Evolutionary conservation across 768 basidiomycete species (phyloP).

Genomic region (Psilocybe azurescens): DNA sequence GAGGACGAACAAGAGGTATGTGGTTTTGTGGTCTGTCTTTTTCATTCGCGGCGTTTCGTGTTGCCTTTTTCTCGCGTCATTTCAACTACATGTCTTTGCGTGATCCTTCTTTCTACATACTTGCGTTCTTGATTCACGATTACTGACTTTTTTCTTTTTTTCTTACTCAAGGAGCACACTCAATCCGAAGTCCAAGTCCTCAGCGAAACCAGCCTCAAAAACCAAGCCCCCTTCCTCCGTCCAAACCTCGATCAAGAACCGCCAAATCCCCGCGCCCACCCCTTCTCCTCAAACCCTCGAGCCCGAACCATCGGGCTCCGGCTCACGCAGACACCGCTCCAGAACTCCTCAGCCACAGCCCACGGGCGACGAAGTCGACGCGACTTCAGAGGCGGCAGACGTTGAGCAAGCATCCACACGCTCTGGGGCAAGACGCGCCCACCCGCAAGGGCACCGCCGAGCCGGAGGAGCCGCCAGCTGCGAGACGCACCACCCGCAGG

Average conservation of each 20-base stretch:
- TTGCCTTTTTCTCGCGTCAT: no score
- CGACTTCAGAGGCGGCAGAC: neutral
- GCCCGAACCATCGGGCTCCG: conserved; percentile 8
- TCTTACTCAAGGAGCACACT: neutral
- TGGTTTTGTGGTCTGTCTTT: neutral
- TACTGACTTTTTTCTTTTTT: neutral
- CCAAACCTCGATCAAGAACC: conserved; percentile 14
- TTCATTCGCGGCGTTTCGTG: neutral
- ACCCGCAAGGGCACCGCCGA: conserved; percentile 30
- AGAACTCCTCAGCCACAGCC: conserved; percentile 22
- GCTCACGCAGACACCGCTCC: conserved; percentile 12
- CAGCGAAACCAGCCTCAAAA: conserved; percentile 6
- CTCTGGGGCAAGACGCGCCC: conserved; percentile 25
- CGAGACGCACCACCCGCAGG: conserved; percentile 21
- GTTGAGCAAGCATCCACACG: conserved; percentile 9
- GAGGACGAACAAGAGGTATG: conserved; percentile 17
- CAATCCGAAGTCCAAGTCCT: conserved; percentile 4
- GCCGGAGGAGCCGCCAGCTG: conserved; percentile 22
- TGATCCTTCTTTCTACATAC: no score
- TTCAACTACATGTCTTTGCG: no score
- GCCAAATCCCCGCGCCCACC: conserved; percentile 6
- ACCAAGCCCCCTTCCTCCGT: conserved; percentile 10
- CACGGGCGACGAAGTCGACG: conserved; percentile 11
- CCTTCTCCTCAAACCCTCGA: conserved; percentile 2
- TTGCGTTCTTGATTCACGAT: neutral